A percentile compares a stretch with the other conserved stretches of the same genome.
phyloP scores from a whole-genome alignment of 257 asterid genomes.

The Solanum pennellii region DNA sequence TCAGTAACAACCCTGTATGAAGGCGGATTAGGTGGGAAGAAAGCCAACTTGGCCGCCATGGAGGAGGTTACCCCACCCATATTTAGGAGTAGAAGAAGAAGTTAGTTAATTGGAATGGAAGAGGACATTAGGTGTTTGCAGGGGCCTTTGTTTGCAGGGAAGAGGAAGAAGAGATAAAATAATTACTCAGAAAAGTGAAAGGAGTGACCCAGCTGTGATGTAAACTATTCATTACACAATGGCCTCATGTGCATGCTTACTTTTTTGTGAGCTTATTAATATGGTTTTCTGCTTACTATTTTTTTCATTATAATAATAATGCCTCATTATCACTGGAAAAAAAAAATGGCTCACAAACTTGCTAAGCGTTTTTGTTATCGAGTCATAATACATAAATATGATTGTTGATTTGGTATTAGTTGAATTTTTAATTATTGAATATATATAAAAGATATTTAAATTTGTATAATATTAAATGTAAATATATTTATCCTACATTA shows the following conservation, averaged over 20 bases:
- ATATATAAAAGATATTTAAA: too few species aligned
- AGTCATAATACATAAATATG: too few species aligned
- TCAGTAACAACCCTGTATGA: conserved; percentile 53
- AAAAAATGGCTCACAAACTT: neutral
- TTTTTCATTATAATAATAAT: neutral
- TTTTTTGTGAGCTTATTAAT: neutral
- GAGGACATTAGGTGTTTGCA: neutral
- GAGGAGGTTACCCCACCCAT: conserved; percentile 98
- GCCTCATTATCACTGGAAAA: neutral
- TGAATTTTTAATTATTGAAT: too few species aligned
- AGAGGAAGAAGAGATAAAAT: neutral
- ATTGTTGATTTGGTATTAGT: too few species aligned
- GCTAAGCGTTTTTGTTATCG: neutral
- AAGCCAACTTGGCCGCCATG: conserved; percentile 95
- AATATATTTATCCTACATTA: too few species aligned
- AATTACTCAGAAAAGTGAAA: conserved; percentile 23
- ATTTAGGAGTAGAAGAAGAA: neutral
- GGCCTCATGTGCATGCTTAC: conserved; percentile 29
- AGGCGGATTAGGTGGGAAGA: conserved; percentile 88
- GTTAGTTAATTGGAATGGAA: neutral
- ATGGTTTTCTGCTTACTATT: neutral
- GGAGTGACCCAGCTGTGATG: conserved; percentile 54
- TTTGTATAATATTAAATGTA: too few species aligned
- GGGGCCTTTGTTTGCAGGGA: neutral
- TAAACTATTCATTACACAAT: conserved; percentile 27